Percentiles rank a stretch among this genome's conserved stretches.
Evolutionary conservation across 73 alveolate species (phyloP).

Genomic region (Paramecium sonneborni): DNA sequence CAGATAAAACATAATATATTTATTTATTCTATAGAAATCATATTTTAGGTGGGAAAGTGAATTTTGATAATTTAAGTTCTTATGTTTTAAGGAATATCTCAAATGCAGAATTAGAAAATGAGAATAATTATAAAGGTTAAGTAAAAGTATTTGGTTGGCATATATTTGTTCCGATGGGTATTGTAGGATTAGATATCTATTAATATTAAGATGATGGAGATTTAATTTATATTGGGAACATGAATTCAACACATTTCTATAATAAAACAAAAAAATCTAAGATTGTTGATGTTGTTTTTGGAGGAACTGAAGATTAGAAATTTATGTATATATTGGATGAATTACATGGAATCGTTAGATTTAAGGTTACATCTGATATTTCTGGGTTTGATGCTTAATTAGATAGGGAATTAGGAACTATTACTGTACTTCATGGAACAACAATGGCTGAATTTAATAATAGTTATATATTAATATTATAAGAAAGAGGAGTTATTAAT

Average conservation of each 20-base stretch:
- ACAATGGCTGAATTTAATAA: not conserved
- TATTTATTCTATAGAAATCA: not conserved
- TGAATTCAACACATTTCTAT: not conserved
- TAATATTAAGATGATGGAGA: not conserved
- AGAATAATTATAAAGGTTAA: not conserved
- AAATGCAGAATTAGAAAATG: not conserved
- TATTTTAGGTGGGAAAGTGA: not conserved
- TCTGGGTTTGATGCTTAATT: not conserved
- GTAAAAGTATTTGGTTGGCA: not conserved
- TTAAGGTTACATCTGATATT: not conserved
- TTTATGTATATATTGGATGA: not conserved
- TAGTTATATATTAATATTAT: not conserved
- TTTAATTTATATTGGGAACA: not conserved
- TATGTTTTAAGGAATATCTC: not conserved
- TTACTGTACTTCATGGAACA: not conserved
- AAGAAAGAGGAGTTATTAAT: not conserved
- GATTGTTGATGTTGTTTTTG: constrained; percentile 22
- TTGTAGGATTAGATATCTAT: constrained; percentile 34
- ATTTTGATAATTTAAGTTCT: not conserved
- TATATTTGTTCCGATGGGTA: not conserved
- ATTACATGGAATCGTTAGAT: not conserved
- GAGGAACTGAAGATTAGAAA: not conserved
- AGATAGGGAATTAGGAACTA: not conserved
- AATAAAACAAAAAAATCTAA: not conserved
- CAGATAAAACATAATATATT: not conserved